These are phyloP conservation scores for Penicillium hordei DNA, from an alignment of 2,329 filamentous ascomycete species.

Conservation along the genomic window DNA sequence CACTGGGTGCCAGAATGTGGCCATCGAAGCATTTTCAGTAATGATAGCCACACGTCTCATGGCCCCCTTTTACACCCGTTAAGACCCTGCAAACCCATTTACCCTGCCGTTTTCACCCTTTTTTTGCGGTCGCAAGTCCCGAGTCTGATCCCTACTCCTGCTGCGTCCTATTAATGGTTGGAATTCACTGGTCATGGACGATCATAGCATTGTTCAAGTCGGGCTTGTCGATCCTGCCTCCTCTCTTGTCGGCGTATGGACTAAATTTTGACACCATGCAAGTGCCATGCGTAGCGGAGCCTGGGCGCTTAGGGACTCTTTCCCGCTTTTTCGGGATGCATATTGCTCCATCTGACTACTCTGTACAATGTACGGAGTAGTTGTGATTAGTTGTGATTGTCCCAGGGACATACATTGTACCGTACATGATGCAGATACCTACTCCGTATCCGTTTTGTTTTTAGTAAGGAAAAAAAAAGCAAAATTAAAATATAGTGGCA, in stretches of 20 bases:
- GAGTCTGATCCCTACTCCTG: neutral
- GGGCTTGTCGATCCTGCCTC: constrained; percentile 13
- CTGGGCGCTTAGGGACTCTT: neutral
- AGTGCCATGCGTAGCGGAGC: constrained; percentile 15
- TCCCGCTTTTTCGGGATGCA: constrained; percentile 5
- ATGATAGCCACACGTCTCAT: constrained; percentile 23
- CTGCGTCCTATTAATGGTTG: constrained; percentile 12
- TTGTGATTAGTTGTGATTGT: neutral
- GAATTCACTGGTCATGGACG: neutral
- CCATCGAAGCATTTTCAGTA: constrained; percentile 24
- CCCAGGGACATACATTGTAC: neutral
- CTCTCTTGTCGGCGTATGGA: neutral
- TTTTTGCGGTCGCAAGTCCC: constrained; percentile 6
- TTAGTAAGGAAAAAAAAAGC: neutral
- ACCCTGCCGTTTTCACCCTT: constrained; percentile 14
- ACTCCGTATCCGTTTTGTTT: neutral
- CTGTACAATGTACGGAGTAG: too few relatives aligned
- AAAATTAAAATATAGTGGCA: neutral
- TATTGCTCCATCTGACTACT: constrained; percentile 4
- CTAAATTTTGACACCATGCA: constrained; percentile 16
- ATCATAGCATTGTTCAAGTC: constrained; percentile 4
- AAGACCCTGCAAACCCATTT: constrained; percentile 5
- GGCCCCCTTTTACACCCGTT: constrained; percentile 20
- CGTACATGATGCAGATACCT: neutral
- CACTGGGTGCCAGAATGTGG: constrained; percentile 10